Base-by-base conservation (phyloP, 192 early-diverging fungal species). In the Umbelopsis ramanniana region DNA sequence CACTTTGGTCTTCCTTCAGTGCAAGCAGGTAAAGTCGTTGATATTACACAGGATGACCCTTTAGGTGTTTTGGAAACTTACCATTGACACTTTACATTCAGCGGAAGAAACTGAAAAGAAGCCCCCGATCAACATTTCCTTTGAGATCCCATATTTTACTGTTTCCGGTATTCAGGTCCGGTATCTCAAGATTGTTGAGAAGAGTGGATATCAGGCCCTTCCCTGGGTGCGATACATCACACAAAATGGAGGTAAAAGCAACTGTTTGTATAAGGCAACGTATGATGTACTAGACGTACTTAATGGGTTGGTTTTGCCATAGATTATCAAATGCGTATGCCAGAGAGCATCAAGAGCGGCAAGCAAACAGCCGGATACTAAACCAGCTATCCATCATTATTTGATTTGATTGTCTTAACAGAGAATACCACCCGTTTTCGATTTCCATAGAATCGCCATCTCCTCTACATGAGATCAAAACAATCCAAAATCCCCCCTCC, bases 321-420 rank as follows among this genome's bases (percentile, higher is more conserved):
- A 91, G 96, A 98, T 78, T 98, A 98, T 82, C 94, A 96, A 84
- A 81, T 96, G 83, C 88, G 96, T 70, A 90, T 96, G 88, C 95
- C 95, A 12, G 95, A 96, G 43, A 87, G 90, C 35, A 84, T 95
- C 72, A 93, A 93, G 69, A 85, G 89, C 9, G 83, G 81, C 26
- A 93, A 91, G 67, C 77, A 71, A 52, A 66, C 22, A 9, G 21
- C 73, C 1, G 63, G 70, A 33, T 52, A 72, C 12, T 71, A 76
- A 55, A 68, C 52, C 40, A 43, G 6, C 6, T 43, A 43, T 43
- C 40, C 11, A 43, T 3, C 40, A 43, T 43, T 7, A 43, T 43
- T 43, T 43, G 40, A 43, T 43, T 43, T 43, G 40, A 33, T 21
- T 45, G 43, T 33, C 38, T 21, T 22, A n/a, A 15, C 29, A 19